Evolutionary conservation across 441 rosid genomes (phyloP), one percentile per base, ranked within the genome.

Genomic region (Erodium texanum): DNA sequence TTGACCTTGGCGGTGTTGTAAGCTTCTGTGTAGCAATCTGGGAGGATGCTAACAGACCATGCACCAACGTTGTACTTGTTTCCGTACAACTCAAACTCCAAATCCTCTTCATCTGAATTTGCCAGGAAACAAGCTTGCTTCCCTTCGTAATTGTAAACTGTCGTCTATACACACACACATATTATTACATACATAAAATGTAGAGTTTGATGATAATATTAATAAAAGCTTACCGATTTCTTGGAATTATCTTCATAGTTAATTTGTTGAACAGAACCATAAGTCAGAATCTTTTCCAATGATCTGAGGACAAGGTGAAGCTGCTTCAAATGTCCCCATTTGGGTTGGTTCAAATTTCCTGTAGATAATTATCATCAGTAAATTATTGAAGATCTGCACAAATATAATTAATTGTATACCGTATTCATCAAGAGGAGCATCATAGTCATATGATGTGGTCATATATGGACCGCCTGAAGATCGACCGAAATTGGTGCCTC

Each of bases 1-100:
- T 66, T 58, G 5, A 77, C 79, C 77, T 75, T 80, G 3, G 81
- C 81, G 6, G 79, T 77, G 65, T 77, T 80, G 68, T 73, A 75
- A 45, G 62, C 69, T 65, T 80, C 81, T 2, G 58, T 75, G 23
- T 66, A 24, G 73, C 83, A 77, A 3, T 71, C 79, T 0, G 59
- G 70, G 32, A 80, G 79, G 24, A 80, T 48, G 4, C 64, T 68
- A 16, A 80, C 74, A 16, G 81, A 77, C 83, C 83, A 77, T 3
- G 74, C 76, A 0, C 79, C 81, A n/a, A 80, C 48, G 0, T 41
- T 64, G 52, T 36, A 71, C 12, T 68, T 64, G n/a, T 15, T 52
- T 12, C 29, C 75, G 66, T 54, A 64, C 12, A 74, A 64, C 9
- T 67, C 58, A 29, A 78, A 54, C 2, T 24, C 70, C 7, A 62